These are phyloP conservation scores for Xylaria sp. DNA, from an alignment of 2,329 filamentous ascomycete genomes.

Conservation along the genomic window DNA sequence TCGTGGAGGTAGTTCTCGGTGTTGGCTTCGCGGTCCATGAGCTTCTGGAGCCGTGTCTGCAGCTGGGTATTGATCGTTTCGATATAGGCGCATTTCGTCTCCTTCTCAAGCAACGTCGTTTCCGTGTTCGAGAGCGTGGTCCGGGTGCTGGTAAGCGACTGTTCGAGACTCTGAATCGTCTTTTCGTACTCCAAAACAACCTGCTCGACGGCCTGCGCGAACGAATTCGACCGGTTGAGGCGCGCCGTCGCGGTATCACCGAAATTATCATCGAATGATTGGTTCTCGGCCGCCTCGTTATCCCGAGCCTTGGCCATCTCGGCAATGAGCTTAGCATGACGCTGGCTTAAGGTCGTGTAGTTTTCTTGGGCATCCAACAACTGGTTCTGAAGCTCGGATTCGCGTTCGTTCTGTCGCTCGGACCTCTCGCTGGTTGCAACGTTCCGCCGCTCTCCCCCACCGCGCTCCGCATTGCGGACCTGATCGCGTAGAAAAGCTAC, in stretches of 20 bases:
- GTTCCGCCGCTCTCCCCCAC: conserved; percentile 59
- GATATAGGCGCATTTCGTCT: conserved; percentile 89
- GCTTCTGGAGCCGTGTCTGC: conserved; percentile 86
- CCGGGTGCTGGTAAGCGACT: conserved; percentile 86
- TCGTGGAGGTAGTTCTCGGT: conserved; percentile 94
- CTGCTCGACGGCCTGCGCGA: conserved; percentile 93
- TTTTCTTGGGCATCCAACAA: conserved; percentile 92
- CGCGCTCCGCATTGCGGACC: conserved; percentile 78
- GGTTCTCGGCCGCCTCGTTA: conserved; percentile 62
- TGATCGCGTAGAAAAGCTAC: conserved; percentile 93
- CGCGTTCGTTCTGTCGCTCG: conserved; percentile 81
- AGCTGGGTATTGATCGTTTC: conserved; percentile 92
- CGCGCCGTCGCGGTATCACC: conserved; percentile 84
- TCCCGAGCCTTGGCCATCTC: conserved; percentile 88
- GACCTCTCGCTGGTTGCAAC: conserved; percentile 66
- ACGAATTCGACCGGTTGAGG: conserved; percentile 91
- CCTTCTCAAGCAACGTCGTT: conserved; percentile 84
- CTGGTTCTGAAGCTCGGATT: conserved; percentile 90
- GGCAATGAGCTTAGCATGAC: conserved; percentile 92
- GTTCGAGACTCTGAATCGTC: conserved; percentile 92
- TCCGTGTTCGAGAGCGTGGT: conserved; percentile 82
- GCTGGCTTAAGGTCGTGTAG: conserved; percentile 86
- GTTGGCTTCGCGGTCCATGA: conserved; percentile 86
- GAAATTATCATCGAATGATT: conserved; percentile 62
- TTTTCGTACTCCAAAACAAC: conserved; percentile 98